These are phyloP conservation scores for Hygrophorus pudorinus DNA, from an alignment of 768 basidiomycete genomes.

Conservation along the genomic window DNA sequence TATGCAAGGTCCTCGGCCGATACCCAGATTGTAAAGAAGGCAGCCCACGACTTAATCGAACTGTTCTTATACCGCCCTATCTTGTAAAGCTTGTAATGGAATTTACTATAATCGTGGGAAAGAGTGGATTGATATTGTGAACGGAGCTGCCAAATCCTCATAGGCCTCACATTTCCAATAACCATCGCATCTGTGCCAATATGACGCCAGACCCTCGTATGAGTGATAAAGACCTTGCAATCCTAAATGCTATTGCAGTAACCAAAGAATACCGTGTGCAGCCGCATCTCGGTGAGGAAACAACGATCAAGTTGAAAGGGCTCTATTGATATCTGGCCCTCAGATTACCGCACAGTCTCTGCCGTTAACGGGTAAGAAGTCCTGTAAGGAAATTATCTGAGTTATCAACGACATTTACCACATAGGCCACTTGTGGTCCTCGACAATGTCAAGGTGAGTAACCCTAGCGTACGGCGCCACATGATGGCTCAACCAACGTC, in stretches of 20 bases:
- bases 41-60: not conserved
- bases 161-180: too few species aligned
- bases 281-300: slow-evolving; percentile 73
- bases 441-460: slow-evolving; percentile 91
- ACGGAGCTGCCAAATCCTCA: too few species aligned
- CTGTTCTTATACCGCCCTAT: not conserved
- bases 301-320: slow-evolving; percentile 7
- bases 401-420: slow-evolving; percentile 7
- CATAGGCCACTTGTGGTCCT: slow-evolving; percentile 86
- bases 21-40: not conserved
- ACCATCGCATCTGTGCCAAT: slow-evolving; percentile 2
- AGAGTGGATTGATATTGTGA: too few species aligned
- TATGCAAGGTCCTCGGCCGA: slow-evolving; percentile 35
- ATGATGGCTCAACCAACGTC: slow-evolving; percentile 3
- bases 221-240: slow-evolving; percentile 63
- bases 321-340: slow-evolving; percentile 11
- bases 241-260: slow-evolving; percentile 82
- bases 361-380: slow-evolving; percentile 86
- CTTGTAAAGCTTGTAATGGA: too few species aligned
- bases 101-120: slow-evolving; percentile 2
- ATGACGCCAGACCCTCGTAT: slow-evolving; percentile 50
- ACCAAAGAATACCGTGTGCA: slow-evolving; percentile 83
- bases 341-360: slow-evolving; percentile 97
- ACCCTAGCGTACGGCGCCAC: not conserved
- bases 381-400: slow-evolving; percentile 1